Evolutionary conservation across 2,329 filamentous ascomycete species (phyloP), one percentile per base, ranked within the genome.

Genomic region (Aspergillus novofumigatus): DNA sequence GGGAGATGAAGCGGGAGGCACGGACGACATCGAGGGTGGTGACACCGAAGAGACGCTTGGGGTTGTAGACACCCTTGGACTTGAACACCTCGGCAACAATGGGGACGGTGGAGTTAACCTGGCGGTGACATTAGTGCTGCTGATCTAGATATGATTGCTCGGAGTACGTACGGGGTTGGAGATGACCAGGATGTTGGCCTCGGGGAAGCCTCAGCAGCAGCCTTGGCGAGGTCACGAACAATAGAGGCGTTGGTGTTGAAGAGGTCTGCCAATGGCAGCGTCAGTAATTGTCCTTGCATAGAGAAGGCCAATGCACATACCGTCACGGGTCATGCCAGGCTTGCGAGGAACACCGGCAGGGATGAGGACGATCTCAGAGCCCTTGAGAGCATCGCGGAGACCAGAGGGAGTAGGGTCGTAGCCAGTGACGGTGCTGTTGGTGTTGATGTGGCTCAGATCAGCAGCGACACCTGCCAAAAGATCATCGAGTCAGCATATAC

Each of bases 181-280:
- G 81, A 99, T 99, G 84, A 99, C 86, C 75, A 97, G 87, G 78
- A 97, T 84, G 82, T 96, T 96, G 79, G 94, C 94, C 65, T 97
- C 84, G 72, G 94, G 75, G 88, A 85, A 68, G 90, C 85, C 72
- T 96, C 87, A 72, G 94, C 94, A 74, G 86, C 87, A 71, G 92
- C 92, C 86, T 96, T 96, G 81, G 93, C 92, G 66, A 99, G 87
- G 80, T 97, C 94, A 75, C 93, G 92, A 77, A 99, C 94, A 78
- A 99, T 99, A 77, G 91, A 96, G 79, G 94, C 94, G 80, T 99
- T 99, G 85, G 93, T 99, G 88, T 97, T 97, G 92, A 99, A 99
- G 65, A 99, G 89, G 78, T 99, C 93, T 86, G 54, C 21, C 4
- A 20, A 57, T 49, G 29, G 35, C 35, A 32, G 17, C 56, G 58